A percentile compares a stretch with the other conserved stretches of the same genome.
Conservation (phyloP, 192 early-diverging fungal genomes). For the Coemansia sp. region DNA sequence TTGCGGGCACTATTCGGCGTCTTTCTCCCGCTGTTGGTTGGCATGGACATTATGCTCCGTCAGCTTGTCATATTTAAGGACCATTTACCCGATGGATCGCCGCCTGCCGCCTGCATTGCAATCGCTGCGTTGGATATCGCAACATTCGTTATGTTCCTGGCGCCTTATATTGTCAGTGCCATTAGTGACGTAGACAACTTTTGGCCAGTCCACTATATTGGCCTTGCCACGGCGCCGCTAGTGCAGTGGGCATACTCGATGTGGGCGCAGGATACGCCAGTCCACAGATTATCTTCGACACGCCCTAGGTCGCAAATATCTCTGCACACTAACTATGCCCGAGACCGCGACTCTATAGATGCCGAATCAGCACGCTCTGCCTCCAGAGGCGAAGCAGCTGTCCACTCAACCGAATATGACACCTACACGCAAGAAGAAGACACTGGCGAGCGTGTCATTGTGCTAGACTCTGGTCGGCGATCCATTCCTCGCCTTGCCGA, state of each 20-base stretch:
- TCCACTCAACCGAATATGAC: not conserved
- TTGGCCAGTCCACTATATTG: conserved; percentile 28
- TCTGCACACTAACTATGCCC: conserved; percentile 37
- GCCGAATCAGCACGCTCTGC: conserved; percentile 1
- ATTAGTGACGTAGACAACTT: conserved; percentile 26
- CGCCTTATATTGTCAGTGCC: conserved; percentile 37
- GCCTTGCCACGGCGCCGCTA: conserved; percentile 13
- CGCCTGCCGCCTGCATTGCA: conserved; percentile 34
- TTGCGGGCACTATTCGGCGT: conserved; percentile 33
- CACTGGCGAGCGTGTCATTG: conserved; percentile 25
- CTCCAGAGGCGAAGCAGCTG: not conserved
- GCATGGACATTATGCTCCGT: conserved; percentile 46
- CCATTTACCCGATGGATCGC: conserved; percentile 47
- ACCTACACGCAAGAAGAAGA: not conserved
- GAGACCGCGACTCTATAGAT: conserved; percentile 4
- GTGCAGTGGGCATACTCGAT: conserved; percentile 3
- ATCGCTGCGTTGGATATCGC: conserved; percentile 40
- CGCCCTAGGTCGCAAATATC: conserved; percentile 50
- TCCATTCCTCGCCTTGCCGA: not conserved
- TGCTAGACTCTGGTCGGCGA: conserved; percentile 13
- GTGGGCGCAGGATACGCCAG: not conserved
- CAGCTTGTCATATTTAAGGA: conserved; percentile 48
- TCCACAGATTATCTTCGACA: not conserved
- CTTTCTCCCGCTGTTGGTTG: conserved; percentile 31
- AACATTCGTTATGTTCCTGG: conserved; percentile 40